Base-by-base conservation (phyloP, 2,329 filamentous ascomycete species). In the Bipolaris zeicola region DNA sequence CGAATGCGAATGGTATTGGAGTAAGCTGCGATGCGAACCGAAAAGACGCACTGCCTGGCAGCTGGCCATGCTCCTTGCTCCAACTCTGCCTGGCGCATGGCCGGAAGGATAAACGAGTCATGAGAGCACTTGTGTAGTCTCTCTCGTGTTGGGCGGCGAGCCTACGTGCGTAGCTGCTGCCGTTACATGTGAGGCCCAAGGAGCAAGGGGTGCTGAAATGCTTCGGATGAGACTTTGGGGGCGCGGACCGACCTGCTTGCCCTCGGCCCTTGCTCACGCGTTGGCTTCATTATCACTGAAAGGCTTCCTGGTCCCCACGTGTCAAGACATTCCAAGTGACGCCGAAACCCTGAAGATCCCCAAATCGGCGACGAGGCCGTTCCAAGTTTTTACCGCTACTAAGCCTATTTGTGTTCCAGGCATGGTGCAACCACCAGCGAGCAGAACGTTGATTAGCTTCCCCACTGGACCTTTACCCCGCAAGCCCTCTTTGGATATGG, bases 391-490 rank as follows among this genome's bases (percentile, higher is more conserved):
- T 6, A 22, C 44, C 16, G 18, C 48, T 50, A 52, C 48, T 42
- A 56, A 34, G 44, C 36, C 53, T 36, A 31, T 36, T 46, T 13
- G 33, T 39, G 16, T 52, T 41, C 20, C 8, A 24, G 16, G 44
- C 48, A 28, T 42, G 20, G 37, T 33, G 42, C 42, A 41, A 24
- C 45, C 39, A 36, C 38, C 34, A 34, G 42, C 53, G 48, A 34
- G 42, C 53, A 42, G 53, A 56, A 56, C 48, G 53, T 52, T 56
- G 42, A 6, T 42, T 56, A 56, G 53, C 48, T 52, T 56, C 53
- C 53, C 53, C 53, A 46, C 48, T 43, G 49, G 24, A 34, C 34
- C 48, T 42, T n/a, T 52, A 52, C 48, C 53, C 53, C 42, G 48
- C 42, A 41, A 52, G 43, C 26, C 34, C 28, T 33, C 26, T 28